Conservation (phyloP, 2,329 filamentous ascomycete genomes). For the Xylaria sp. region DNA sequence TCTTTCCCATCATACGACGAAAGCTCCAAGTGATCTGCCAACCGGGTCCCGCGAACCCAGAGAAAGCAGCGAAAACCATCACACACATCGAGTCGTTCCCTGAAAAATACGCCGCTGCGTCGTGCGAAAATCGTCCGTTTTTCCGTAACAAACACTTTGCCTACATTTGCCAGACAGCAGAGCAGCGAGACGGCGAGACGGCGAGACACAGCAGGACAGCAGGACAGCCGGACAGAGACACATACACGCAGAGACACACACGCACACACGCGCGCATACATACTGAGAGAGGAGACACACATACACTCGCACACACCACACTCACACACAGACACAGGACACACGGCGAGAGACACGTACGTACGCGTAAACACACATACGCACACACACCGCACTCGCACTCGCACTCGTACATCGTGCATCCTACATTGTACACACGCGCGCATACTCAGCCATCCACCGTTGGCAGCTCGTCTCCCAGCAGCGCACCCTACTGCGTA, state of each 20-base stretch:
- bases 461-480: not conserved
- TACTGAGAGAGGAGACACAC: too few relatives aligned
- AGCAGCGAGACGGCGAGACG: too few relatives aligned
- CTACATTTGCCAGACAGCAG: not conserved
- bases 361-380: not conserved
- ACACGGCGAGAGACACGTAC: constrained; percentile 4
- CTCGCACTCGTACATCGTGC: too few relatives aligned
- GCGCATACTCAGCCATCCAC: constrained; percentile 4
- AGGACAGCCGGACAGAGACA: too few relatives aligned
- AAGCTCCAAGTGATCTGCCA: constrained; percentile 14
- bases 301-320: constrained; percentile 5
- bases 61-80: constrained; percentile 9
- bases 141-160: not conserved
- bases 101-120: not conserved
- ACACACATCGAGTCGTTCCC: constrained; percentile 20
- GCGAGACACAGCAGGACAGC: not conserved
- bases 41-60: constrained; percentile 10
- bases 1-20: constrained; percentile 25
- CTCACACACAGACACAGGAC: not conserved
- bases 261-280: too few relatives aligned
- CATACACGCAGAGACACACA: too few relatives aligned
- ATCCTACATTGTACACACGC: too few relatives aligned
- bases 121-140: not conserved
- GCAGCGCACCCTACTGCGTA: constrained; percentile 5
- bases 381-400: not conserved